Percentiles rank a stretch among this genome's conserved stretches.
These are phyloP conservation scores for Candida pini DNA, from an alignment of 805 yeast genomes.

Conservation along the genomic window DNA sequence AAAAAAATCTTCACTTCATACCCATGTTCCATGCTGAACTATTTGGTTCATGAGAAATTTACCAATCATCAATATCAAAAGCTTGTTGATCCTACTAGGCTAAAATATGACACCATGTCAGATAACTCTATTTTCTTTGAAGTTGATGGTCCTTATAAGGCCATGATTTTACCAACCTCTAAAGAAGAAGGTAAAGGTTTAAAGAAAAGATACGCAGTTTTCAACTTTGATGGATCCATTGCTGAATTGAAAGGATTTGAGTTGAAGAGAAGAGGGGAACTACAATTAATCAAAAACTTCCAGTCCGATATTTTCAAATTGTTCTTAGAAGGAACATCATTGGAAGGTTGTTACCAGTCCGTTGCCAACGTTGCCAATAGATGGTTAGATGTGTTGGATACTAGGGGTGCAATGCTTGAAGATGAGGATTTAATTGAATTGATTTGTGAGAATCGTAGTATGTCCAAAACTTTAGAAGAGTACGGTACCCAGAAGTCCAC, in stretches of 20 bases:
- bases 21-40: conserved; percentile 95
- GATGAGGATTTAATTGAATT: conserved; percentile 92
- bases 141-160: conserved; percentile 97
- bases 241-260: conserved; percentile 98
- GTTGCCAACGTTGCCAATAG: conserved; percentile 92
- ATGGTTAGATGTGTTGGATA: conserved; percentile 91
- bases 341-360: conserved; percentile 77
- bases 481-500: conserved; percentile 90
- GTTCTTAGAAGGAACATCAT: conserved; percentile 76
- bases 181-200: conserved; percentile 96
- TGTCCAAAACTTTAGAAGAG: conserved; percentile 88
- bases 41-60: conserved; percentile 82
- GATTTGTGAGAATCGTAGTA: conserved; percentile 92
- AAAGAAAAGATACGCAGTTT: conserved; percentile 95
- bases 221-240: conserved; percentile 86
- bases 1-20: conserved; percentile 74
- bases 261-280: conserved; percentile 92
- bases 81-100: conserved; percentile 59
- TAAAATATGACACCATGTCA: conserved; percentile 68
- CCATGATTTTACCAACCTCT: conserved; percentile 95
- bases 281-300: conserved; percentile 87
- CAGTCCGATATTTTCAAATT: conserved; percentile 92
- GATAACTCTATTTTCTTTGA: conserved; percentile 97
- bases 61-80: conserved; percentile 95
- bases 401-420: conserved; percentile 79